These are phyloP conservation scores for Annulohypoxylon moriforme DNA, from an alignment of 495 filamentous ascomycete species.

Conservation along the genomic window DNA sequence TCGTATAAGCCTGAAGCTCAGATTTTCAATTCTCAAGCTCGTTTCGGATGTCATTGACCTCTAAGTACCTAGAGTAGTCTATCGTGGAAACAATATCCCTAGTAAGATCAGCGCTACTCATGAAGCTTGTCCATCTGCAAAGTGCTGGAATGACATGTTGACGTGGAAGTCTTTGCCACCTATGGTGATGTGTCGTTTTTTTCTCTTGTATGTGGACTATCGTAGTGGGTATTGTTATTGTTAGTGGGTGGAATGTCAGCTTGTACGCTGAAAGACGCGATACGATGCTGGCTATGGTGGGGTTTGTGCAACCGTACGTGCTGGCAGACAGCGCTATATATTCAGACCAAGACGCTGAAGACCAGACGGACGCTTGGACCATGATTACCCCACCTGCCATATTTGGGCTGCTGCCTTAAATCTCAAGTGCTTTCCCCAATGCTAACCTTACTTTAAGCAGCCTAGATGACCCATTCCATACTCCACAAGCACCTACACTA, in stretches of 20 bases:
- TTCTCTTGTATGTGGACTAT: neutral
- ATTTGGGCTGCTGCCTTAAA: no score
- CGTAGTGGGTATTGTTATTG: conserved; percentile 2
- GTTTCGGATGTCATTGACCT: neutral
- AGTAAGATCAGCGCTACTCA: neutral
- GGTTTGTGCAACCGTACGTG: neutral
- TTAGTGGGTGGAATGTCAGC: conserved; percentile 6
- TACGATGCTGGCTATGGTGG: neutral
- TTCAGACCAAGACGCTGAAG: conserved; percentile 4
- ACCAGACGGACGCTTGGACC: no score
- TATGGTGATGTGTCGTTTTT: neutral
- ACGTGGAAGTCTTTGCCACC: neutral
- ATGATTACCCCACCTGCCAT: no score
- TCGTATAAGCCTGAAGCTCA: neutral
- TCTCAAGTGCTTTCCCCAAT: no score
- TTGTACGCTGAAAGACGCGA: neutral
- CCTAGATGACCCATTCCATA: no score
- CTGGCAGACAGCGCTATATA: conserved; percentile 3
- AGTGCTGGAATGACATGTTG: neutral
- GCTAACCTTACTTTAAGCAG: no score
- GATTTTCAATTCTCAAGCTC: neutral
- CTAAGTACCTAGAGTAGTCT: neutral
- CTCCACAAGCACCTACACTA: no score
- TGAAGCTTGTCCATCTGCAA: neutral
- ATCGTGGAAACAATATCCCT: neutral